phyloP scores from a whole-genome alignment of 352 stramenopile species.

The Globisporangium acanthophoron region DNA sequence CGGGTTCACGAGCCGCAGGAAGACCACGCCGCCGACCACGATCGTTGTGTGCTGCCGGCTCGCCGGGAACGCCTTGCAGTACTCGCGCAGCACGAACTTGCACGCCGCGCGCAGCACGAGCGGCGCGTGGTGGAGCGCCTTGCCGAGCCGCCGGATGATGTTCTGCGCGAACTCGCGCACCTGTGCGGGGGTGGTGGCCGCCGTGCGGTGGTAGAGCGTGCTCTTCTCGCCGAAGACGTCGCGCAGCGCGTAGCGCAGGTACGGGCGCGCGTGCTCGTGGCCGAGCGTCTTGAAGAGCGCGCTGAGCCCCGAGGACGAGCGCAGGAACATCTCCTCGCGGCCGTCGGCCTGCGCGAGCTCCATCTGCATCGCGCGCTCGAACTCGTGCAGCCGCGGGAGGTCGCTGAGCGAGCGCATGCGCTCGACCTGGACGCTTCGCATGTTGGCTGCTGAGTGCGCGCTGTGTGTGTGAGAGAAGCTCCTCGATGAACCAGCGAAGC shows the following conservation, averaged over 20 bases:
- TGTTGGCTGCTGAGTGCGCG: not conserved
- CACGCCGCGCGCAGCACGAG: conserved; percentile 65
- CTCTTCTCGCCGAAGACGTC: conserved; percentile 71
- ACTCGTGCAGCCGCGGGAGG: conserved; percentile 55
- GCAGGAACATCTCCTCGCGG: conserved; percentile 76
- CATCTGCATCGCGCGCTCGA: conserved; percentile 61
- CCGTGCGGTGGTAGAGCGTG: conserved; percentile 38
- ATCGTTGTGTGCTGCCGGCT: conserved; percentile 58
- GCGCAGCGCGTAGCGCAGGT: conserved; percentile 78
- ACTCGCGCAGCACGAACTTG: conserved; percentile 69
- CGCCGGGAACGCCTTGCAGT: conserved; percentile 58
- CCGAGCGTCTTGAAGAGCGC: conserved; percentile 65
- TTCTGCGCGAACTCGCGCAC: conserved; percentile 50
- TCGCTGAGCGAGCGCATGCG: conserved; percentile 24
- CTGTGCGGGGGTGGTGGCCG: conserved; percentile 24
- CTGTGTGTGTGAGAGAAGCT: not conserved
- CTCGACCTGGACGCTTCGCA: conserved; percentile 12
- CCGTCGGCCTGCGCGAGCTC: conserved; percentile 54
- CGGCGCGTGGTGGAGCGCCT: conserved; percentile 69
- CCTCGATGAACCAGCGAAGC: too few relatives aligned
- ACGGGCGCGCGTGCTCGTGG: conserved; percentile 58
- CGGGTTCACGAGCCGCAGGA: conserved; percentile 71
- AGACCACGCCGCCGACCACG: conserved; percentile 69
- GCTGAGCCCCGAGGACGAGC: conserved; percentile 67
- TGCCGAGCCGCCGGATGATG: conserved; percentile 60